Base-by-base conservation (phyloP, 2,329 filamentous ascomycete species). In the Arachnopeziza araneosa region DNA sequence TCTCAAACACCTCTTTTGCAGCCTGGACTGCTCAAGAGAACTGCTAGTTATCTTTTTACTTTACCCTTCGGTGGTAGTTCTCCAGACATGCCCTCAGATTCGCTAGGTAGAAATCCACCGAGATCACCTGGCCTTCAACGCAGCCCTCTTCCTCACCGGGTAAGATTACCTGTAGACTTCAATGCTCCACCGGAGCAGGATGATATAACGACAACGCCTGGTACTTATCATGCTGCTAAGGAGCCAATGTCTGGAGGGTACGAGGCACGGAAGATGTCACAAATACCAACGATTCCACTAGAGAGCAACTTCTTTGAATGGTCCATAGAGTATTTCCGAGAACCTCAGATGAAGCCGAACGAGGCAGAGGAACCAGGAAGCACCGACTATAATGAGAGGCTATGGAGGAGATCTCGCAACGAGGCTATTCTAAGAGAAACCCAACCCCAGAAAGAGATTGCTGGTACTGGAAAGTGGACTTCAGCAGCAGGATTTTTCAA, bases 251-350 rank as follows among this genome's bases (percentile, higher is more conserved):
- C 92, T 2, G 88, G 90, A 12, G 84, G 86, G 0, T 96, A 89
- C 70, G 77, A 84, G 64, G 78, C 84, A 55, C 83, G 87, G 60
- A 81, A 86, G 62, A 72, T 84, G 30, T 78, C 80, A 0, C 78
- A 84, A 57, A 68, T 78, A 10, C 88, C 90, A 1, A 75, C 74
- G 14, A 81, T 98, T 26, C 95, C 95, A 1, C 74, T 99, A 21
- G 83, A 83, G 61, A 96, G 92, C 72, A 87, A 83, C 9, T 96
- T 98, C 74, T 81, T 96, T 64, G 91, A 96, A 64, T 99, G 93
- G 93, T 96, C 93, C 3, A 92, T 95, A 52, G 93, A 93, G 74
- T 98, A 99, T 73, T 99, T 98, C 80, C 90, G 93, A 30, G 93
- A 98, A 74, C 95, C 95, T 32, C 95, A 99, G 75, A 98, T 99